These are phyloP conservation scores for Hemisphaericaspora subhashii DNA, from an alignment of 1,139 yeast genomes.

Conservation along the genomic window DNA sequence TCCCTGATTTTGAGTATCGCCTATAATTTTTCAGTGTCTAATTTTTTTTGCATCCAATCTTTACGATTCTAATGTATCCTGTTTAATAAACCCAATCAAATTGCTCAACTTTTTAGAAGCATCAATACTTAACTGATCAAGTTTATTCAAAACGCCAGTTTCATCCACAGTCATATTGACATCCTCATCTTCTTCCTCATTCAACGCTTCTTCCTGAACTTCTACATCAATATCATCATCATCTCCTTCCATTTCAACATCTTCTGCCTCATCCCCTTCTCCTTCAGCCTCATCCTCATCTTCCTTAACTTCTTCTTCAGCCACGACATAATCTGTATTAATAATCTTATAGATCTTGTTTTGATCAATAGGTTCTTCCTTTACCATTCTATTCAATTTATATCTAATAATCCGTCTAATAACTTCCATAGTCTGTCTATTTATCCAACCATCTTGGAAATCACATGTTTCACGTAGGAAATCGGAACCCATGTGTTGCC, in stretches of 20 bases:
- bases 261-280: constrained; percentile 24
- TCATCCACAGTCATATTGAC: constrained; percentile 9
- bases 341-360: constrained; percentile 45
- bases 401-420: constrained; percentile 71
- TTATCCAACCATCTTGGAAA: constrained; percentile 75
- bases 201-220: constrained; percentile 12
- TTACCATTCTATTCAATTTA: constrained; percentile 58
- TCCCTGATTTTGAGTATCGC: too few relatives aligned
- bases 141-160: constrained; percentile 29
- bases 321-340: constrained; percentile 36
- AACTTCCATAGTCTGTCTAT: constrained; percentile 57
- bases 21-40: too few relatives aligned
- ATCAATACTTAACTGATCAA: constrained; percentile 32
- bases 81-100: constrained; percentile 51
- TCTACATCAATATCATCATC: constrained; percentile 19
- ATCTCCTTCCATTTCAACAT: too few relatives aligned
- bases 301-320: constrained; percentile 28
- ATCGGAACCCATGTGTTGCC: constrained; percentile 33
- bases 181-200: constrained; percentile 7
- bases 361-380: constrained; percentile 42
- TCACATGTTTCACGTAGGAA: constrained; percentile 46
- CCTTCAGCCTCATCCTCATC: constrained; percentile 23
- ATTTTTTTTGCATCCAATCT: neutral
- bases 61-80: constrained; percentile 26
- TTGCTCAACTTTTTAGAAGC: constrained; percentile 38